phyloP scores from a whole-genome alignment of 306 rosid genomes.

The Cicer bijugum region DNA sequence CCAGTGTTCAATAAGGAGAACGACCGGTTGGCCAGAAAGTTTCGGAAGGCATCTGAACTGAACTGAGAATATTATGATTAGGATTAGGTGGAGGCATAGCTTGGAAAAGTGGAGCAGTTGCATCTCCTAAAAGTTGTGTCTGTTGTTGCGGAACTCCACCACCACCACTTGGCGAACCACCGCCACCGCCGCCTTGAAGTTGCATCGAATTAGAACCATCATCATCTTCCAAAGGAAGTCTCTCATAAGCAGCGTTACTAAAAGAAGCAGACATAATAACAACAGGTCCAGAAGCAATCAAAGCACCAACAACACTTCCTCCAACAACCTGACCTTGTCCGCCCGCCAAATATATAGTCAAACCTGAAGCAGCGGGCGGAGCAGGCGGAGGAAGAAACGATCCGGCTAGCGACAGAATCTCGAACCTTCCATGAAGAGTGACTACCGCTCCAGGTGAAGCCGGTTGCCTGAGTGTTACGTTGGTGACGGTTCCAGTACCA shows the following conservation, averaged over 20 bases:
- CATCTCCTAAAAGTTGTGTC: constrained; percentile 61
- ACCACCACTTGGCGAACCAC: constrained; percentile 65
- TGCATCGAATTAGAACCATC: constrained; percentile 55
- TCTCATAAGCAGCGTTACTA: constrained; percentile 95
- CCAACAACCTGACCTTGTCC: constrained; percentile 98
- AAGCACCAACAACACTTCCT: constrained; percentile 80
- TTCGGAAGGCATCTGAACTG: constrained; percentile 85
- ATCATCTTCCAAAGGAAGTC: constrained; percentile 92
- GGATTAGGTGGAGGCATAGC: constrained; percentile 59
- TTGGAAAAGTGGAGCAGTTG: constrained; percentile 70
- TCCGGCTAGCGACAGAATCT: constrained; percentile 84
- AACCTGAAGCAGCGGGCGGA: constrained; percentile 78
- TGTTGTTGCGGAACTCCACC: constrained; percentile 58
- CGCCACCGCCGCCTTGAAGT: constrained; percentile 58
- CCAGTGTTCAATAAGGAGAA: constrained; percentile 62
- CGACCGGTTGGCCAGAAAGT: constrained; percentile 78
- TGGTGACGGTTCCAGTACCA: constrained; percentile 88
- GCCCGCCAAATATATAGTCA: constrained; percentile 85
- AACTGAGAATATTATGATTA: constrained; percentile 61
- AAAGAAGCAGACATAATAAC: constrained; percentile 95
- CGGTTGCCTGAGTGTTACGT: constrained; percentile 84
- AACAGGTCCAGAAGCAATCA: constrained; percentile 84
- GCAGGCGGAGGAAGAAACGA: constrained; percentile 94
- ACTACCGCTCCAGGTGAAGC: constrained; percentile 85
- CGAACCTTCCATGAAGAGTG: constrained; percentile 84